phyloP scores from a whole-genome alignment of 2,329 filamentous ascomycete species.

The Fusarium sarcochroum region DNA sequence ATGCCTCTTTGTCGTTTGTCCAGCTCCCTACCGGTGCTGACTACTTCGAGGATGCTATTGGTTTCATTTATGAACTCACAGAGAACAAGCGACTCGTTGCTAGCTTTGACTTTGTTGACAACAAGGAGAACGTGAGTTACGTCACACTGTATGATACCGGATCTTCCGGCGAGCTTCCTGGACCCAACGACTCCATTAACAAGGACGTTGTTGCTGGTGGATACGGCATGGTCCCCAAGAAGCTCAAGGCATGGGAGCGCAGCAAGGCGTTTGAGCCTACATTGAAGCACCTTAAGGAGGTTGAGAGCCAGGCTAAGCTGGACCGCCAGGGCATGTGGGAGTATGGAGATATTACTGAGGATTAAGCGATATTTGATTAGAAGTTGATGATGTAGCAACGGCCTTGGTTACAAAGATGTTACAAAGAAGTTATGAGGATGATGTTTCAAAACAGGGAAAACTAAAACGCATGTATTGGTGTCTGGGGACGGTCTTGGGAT shows the following conservation, averaged over 20 bases:
- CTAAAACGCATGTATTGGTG: conserved; percentile 32
- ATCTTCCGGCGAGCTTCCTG: conserved; percentile 66
- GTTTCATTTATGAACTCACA: conserved; percentile 81
- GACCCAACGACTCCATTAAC: conserved; percentile 85
- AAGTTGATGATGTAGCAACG: conserved; percentile 17
- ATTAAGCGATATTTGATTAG: conserved; percentile 63
- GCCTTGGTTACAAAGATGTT: conserved; percentile 30
- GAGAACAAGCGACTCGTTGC: conserved; percentile 85
- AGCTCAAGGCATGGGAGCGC: conserved; percentile 92
- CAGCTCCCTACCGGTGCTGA: conserved; percentile 87
- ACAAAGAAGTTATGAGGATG: conserved; percentile 19
- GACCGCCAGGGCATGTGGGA: conserved; percentile 94
- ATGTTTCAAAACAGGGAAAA: conserved; percentile 22
- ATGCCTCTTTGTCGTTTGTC: conserved; percentile 88
- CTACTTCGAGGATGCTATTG: conserved; percentile 85
- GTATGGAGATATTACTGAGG: conserved; percentile 96
- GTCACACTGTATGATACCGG: conserved; percentile 90
- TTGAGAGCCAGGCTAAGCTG: conserved; percentile 83
- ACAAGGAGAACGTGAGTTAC: conserved; percentile 84
- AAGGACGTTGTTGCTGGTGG: conserved; percentile 87
- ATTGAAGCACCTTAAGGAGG: conserved; percentile 78
- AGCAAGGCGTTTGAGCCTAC: conserved; percentile 77
- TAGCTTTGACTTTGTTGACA: conserved; percentile 87
- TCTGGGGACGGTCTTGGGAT: conserved; percentile 7
- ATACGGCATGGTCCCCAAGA: conserved; percentile 90